These are phyloP conservation scores for Sclerotinia nivalis DNA, from an alignment of 2,329 filamentous ascomycete genomes.

Conservation along the genomic window DNA sequence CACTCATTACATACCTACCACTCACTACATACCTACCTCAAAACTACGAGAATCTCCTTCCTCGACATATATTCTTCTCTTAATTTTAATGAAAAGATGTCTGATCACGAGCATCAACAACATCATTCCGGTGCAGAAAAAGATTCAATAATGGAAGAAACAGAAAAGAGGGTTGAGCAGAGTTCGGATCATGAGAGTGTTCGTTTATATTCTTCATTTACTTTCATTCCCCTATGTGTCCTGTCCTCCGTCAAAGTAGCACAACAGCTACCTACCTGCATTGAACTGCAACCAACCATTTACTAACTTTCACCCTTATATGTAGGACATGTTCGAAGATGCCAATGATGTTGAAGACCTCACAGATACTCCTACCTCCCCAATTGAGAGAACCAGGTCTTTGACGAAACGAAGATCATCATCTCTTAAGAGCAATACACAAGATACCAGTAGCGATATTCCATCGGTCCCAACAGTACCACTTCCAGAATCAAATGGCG, in stretches of 20 bases:
- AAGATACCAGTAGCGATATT: slow-evolving; percentile 38
- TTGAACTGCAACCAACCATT: slow-evolving; percentile 19
- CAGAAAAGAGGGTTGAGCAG: slow-evolving; percentile 25
- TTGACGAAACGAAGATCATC: slow-evolving; percentile 47
- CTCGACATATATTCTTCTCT: neutral
- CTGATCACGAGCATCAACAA: slow-evolving; percentile 4
- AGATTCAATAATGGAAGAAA: slow-evolving; percentile 24
- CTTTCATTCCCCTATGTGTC: slow-evolving; percentile 13
- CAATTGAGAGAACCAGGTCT: slow-evolving; percentile 37
- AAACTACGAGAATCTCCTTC: neutral
- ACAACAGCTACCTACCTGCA: slow-evolving; percentile 27
- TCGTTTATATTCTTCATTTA: slow-evolving; percentile 18
- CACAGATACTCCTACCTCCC: slow-evolving; percentile 29
- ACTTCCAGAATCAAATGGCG: slow-evolving; percentile 36
- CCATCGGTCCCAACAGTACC: slow-evolving; percentile 31
- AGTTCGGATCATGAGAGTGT: slow-evolving; percentile 34
- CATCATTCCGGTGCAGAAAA: slow-evolving; percentile 31
- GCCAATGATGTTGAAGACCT: slow-evolving; percentile 58
- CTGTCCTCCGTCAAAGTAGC: slow-evolving; percentile 28
- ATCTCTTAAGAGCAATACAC: slow-evolving; percentile 33
- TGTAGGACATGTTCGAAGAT: slow-evolving; percentile 80
- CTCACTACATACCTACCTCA: neutral
- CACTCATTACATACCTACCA: neutral
- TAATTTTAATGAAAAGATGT: slow-evolving; percentile 1
- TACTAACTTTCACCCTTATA: slow-evolving; percentile 22